These are phyloP conservation scores for Cordyceps cateniannulata DNA, from an alignment of 2,329 filamentous ascomycete genomes.

Conservation along the genomic window DNA sequence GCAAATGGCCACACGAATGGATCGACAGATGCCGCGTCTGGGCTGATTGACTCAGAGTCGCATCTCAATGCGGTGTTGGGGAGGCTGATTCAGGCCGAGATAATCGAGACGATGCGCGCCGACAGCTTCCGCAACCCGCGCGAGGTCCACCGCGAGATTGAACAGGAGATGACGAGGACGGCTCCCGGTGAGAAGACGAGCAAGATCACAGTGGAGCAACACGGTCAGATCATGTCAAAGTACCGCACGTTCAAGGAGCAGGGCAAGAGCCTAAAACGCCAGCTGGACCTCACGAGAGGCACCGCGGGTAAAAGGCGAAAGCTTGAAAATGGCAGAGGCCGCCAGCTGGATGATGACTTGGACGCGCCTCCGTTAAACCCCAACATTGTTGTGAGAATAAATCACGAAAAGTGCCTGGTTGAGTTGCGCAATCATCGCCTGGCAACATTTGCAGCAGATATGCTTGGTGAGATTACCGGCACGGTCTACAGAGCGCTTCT, in stretches of 20 bases:
- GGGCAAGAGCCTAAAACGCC: constrained; percentile 44
- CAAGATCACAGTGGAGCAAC: constrained; percentile 60
- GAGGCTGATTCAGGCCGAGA: constrained; percentile 55
- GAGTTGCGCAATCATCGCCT: constrained; percentile 75
- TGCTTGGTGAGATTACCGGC: constrained; percentile 66
- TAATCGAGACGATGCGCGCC: constrained; percentile 57
- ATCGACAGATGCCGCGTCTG: constrained; percentile 24
- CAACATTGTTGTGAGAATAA: constrained; percentile 69
- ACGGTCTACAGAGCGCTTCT: constrained; percentile 73
- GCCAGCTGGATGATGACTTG: constrained; percentile 30
- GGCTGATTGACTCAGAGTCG: constrained; percentile 36
- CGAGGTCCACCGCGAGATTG: constrained; percentile 56
- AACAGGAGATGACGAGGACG: constrained; percentile 52
- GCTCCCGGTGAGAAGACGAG: constrained; percentile 35
- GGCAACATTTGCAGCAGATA: constrained; percentile 62
- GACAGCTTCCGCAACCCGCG: constrained; percentile 54
- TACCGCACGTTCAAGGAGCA: constrained; percentile 49
- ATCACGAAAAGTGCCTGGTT: constrained; percentile 78
- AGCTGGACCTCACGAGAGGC: constrained; percentile 37
- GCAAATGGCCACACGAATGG: constrained; percentile 30
- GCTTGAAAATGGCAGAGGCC: constrained; percentile 40
- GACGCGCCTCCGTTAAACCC: constrained; percentile 47
- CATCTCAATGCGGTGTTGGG: constrained; percentile 46
- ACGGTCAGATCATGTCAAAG: constrained; percentile 46
- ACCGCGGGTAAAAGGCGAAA: constrained; percentile 46